Evolutionary conservation across 2,329 filamentous ascomycete genomes (phyloP), one percentile per base, ranked within the genome.

Genomic region (Chaetomiaceae sp.): DNA sequence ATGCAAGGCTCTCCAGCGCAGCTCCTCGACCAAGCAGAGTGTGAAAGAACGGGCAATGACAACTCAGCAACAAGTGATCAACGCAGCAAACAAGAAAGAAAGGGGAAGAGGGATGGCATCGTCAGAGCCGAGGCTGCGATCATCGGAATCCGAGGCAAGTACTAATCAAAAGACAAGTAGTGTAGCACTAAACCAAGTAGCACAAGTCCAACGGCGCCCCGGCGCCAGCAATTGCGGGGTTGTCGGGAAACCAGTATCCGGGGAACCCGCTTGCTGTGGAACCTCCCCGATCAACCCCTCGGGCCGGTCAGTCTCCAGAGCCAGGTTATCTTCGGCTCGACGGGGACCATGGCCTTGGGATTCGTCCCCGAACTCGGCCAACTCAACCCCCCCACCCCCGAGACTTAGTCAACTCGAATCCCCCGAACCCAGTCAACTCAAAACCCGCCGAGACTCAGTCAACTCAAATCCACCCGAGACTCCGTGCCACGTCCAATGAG

Each of bases 221-320:
- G n/a, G n/a, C n/a, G n/a, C n/a, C 25, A 19, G 13, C 20, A 27
- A 41, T 42, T 51, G 48, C 51, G 54, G 53, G 53, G 52, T 54
- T 47, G 25, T 35, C 35, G 42, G 51, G 44, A 56, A 53, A 45
- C 44, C 39, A 40, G 37, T 40, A 42, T 38, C 50, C 53, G 50
- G 41, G 8, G 6, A 44, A n/a, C 37, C 25, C 21, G 16, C 35
- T 25, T 7, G 33, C 16, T 31, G 31, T 23, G 45, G 40, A 19
- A 31, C 39, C n/a, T n/a, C n/a, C 46, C 46, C 50, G 40, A 48
- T 48, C 53, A n/a, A n/a, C 38, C 31, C n/a, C 9, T 53, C 53
- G 50, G 53, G 33, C 42, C 50, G 53, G 41, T n/a, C n/a, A n/a
- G n/a, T n/a, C 21, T 8, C 16, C 14, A 21, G 20, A 10, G 14